Evolutionary conservation across 345 rosid genomes (phyloP), one percentile per base, ranked within the genome.

Genomic region (Sisymbrium altissimum): DNA sequence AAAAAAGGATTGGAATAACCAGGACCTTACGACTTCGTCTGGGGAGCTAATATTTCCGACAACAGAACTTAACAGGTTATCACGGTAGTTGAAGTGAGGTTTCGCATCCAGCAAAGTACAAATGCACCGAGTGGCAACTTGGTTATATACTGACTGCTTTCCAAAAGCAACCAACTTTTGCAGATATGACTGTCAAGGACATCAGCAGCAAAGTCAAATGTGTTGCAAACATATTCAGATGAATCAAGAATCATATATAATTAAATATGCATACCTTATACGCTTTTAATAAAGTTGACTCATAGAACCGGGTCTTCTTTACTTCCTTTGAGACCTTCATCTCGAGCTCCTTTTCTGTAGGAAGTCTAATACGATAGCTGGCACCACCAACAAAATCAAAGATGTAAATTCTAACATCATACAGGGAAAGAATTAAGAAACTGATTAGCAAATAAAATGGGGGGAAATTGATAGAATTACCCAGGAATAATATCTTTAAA

Each of bases 291-390:
- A 95, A 87, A 29, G 90, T 87, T 25, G 98, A 90, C 79, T 95
- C 98, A 81, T 87, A 88, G 72, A 75, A 85, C 57, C 98, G 85
- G 79, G 84, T 88, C 86, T 90, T 95, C 80, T 89, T 90, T 64
- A 92, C 92, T 57, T 89, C 99, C 85, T 90, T 90, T 66, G 99
- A 95, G 74, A 95, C 85, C 81, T 92, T 95, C 98, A 92, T 92
- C 86, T 95, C 97, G 12, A 87, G 84, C 88, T 92, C 97, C 82
- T 90, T 95, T 32, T 92, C 99, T 67, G 96, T 92, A 39, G 99
- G 96, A 85, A 90, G 98, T 79, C 99, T 87, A 70, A 95, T 92
- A 57, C 98, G 91, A 66, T 95, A 95, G 56, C 99, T 95, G 88
- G 58, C 27, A 67, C 70, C 52, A 72, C 36, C 30, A 44, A 67